phyloP scores from a whole-genome alignment of 208 protist genomes.

The Trypanosoma rangeli region DNA sequence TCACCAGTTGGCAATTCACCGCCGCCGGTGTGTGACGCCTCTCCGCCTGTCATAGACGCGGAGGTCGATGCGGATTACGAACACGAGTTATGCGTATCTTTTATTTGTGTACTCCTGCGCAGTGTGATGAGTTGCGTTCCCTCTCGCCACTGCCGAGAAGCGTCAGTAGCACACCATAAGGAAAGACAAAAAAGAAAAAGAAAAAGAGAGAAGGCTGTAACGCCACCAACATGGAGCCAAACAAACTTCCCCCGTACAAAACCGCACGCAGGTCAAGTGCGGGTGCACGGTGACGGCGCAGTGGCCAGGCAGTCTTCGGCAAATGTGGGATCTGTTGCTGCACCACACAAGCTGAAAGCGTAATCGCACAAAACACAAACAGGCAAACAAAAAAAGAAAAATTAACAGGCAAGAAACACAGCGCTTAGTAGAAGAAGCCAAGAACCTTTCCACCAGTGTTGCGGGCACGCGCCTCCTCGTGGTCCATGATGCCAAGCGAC shows the following conservation, averaged over 20 bases:
- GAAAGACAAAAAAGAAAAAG: conserved; percentile 5
- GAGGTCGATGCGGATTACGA: background rate
- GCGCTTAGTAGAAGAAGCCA: conserved; percentile 99
- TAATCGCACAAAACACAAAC: conserved; percentile 2
- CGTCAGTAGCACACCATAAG: background rate
- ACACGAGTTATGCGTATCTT: background rate
- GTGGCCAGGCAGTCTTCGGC: background rate
- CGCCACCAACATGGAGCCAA: background rate
- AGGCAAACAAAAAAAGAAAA: conserved; percentile 1
- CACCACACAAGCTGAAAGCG: background rate
- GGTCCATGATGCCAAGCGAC: conserved; percentile 99
- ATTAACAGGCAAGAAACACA: conserved; percentile 7
- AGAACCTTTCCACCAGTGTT: conserved; percentile 99
- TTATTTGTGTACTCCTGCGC: background rate
- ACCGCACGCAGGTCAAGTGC: too few relatives aligned
- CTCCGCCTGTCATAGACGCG: background rate
- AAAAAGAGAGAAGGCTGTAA: background rate
- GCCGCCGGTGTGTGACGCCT: background rate
- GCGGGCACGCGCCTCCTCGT: conserved; percentile 98
- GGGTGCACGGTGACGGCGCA: too few relatives aligned
- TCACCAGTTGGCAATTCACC: background rate
- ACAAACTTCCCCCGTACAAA: too few relatives aligned
- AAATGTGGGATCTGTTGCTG: background rate
- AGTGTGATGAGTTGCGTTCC: background rate
- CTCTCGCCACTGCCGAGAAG: background rate